A percentile compares a stretch with the other conserved stretches of the same genome.
phyloP scores from a whole-genome alignment of 208 protist genomes.

The Wallacemonas collosoma region DNA sequence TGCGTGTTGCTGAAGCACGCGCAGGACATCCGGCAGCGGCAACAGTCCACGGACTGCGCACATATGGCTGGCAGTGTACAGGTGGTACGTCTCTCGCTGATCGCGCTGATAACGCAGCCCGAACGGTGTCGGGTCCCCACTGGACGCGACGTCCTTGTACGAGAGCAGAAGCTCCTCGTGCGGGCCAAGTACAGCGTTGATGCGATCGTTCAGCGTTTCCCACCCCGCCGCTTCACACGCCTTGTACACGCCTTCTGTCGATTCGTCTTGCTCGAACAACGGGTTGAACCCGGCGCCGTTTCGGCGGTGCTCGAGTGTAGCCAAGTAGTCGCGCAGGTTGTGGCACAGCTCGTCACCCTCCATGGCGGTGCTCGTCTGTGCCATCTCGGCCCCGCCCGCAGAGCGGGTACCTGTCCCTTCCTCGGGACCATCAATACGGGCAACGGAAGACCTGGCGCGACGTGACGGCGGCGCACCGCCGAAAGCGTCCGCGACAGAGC shows the following conservation, averaged over 20 bases:
- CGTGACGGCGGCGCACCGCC: background rate
- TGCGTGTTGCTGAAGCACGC: constrained; percentile 55
- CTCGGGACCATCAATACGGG: too few species aligned
- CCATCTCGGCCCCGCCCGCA: background rate
- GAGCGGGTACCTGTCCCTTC: too few species aligned
- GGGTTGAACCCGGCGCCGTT: background rate
- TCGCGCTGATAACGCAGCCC: constrained; percentile 16
- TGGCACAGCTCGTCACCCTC: constrained; percentile 47
- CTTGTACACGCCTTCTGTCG: background rate
- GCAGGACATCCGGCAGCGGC: constrained; percentile 47
- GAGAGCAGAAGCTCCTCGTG: constrained; percentile 49
- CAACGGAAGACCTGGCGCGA: background rate
- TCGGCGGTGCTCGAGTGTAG: constrained; percentile 19
- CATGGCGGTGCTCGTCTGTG: background rate
- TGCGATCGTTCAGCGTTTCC: constrained; percentile 45
- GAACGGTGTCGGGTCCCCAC: background rate
- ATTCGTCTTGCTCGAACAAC: background rate
- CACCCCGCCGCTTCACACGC: constrained; percentile 29
- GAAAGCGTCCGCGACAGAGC: background rate
- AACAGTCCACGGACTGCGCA: constrained; percentile 70
- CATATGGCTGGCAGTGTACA: constrained; percentile 23
- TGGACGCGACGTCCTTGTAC: constrained; percentile 21
- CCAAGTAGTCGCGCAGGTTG: constrained; percentile 66
- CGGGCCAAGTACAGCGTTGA: constrained; percentile 40
- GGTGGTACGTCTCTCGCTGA: constrained; percentile 18